Percentiles rank a stretch among this genome's conserved stretches.
Conservation (phyloP, 441 rosid species). For the Brassica balearica region DNA sequence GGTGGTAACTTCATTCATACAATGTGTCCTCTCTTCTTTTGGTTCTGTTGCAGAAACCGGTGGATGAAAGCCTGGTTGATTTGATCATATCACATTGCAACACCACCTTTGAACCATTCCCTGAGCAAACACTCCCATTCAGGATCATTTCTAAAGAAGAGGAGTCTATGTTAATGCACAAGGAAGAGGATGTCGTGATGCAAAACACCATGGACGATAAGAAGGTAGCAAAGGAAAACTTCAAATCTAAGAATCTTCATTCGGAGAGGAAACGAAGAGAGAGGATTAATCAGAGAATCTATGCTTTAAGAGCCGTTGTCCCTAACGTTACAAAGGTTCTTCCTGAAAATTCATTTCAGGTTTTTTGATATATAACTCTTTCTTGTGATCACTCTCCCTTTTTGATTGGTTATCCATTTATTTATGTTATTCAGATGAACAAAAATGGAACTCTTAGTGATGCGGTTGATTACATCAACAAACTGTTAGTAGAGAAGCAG, state of each 20-base stretch:
- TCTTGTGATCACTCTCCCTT: neutral
- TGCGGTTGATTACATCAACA: conserved; percentile 70
- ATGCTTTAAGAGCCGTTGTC: conserved; percentile 67
- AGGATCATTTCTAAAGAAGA: conserved; percentile 41
- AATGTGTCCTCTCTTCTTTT: neutral
- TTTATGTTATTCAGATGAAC: conserved; percentile 61
- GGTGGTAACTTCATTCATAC: conserved; percentile 17
- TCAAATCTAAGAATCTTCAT: conserved; percentile 73
- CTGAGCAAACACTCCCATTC: conserved; percentile 43
- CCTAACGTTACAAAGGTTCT: conserved; percentile 86
- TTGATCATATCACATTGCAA: conserved; percentile 52
- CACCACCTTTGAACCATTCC: conserved; percentile 43
- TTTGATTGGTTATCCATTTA: too few relatives aligned
- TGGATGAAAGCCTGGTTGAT: conserved; percentile 63
- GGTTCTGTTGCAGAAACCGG: conserved; percentile 57
- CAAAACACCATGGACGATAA: conserved; percentile 33
- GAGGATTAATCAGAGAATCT: conserved; percentile 61
- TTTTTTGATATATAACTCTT: conserved; percentile 1
- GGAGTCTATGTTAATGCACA: conserved; percentile 41
- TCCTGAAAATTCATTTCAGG: conserved; percentile 12
- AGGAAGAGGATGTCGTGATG: conserved; percentile 40
- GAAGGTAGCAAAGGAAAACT: conserved; percentile 42
- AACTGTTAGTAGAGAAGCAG: conserved; percentile 56
- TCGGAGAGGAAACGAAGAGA: conserved; percentile 81
- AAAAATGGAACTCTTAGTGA: conserved; percentile 67